Percentiles rank a stretch among this genome's conserved stretches.
Conservation (phyloP, 1,284 basidiomycete genomes). For the Sporisorium graminicola region DNA sequence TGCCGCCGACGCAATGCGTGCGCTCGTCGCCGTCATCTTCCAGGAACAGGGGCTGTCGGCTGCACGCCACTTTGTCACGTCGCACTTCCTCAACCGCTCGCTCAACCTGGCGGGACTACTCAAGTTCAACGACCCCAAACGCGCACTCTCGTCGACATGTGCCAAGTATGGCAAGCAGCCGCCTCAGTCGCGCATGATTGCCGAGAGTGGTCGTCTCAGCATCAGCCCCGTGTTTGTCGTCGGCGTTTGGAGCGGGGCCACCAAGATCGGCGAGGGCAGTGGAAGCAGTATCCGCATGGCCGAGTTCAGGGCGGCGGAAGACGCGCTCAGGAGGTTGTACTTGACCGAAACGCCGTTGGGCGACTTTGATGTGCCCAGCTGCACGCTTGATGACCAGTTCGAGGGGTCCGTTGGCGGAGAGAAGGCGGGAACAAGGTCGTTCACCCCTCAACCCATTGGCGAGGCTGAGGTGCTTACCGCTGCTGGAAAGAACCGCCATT, state of each 20-base stretch:
- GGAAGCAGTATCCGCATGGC: conserved; percentile 95
- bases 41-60: conserved; percentile 70
- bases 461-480: conserved; percentile 38
- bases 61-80: conserved; percentile 52
- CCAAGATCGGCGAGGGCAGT: conserved; percentile 92
- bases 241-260: conserved; percentile 86
- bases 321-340: conserved; percentile 83
- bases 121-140: conserved; percentile 77
- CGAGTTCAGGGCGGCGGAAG: conserved; percentile 89
- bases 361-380: conserved; percentile 71
- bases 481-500: conserved; percentile 39
- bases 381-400: conserved; percentile 53
- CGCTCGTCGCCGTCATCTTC: conserved; percentile 74
- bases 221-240: conserved; percentile 93
- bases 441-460: conserved; percentile 32
- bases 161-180: conserved; percentile 62
- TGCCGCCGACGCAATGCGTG: conserved; percentile 71
- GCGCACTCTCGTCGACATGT: conserved; percentile 67
- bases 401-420: not conserved
- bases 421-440: not conserved
- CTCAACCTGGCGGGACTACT: conserved; percentile 81
- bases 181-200: conserved; percentile 77
- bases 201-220: conserved; percentile 89
- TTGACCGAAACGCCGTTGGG: conserved; percentile 75
- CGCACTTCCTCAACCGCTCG: conserved; percentile 50